Base-by-base conservation (phyloP, 2,329 filamentous ascomycete species). In the Fusarium compactum region DNA sequence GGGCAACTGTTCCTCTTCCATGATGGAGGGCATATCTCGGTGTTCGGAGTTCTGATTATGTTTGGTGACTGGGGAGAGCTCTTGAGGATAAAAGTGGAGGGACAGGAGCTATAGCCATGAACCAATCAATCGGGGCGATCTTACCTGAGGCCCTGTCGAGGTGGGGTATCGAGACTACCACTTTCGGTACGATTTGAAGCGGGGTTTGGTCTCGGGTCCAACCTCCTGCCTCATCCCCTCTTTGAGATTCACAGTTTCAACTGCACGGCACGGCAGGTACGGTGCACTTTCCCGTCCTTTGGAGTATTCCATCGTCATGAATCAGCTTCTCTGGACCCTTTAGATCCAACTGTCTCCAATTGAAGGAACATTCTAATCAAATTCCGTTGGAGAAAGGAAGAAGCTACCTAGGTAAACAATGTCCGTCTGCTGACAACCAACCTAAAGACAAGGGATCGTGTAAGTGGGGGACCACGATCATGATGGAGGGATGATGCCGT, bases 11-110 rank as follows among this genome's bases (percentile, higher is more conserved):
- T 50, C 38, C 34, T 67, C 52, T 47, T 57, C 30, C 53, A 59
- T 67, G 57, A 47, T 48, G 52, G 57, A 59, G 75, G 75, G 66
- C 67, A 74, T 77, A 76, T 76, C 71, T 77, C 75, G 75, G 75
- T 57, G 64, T 77, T 77, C 75, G 75, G 75, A 22, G 67, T 74
- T 47, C 18, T n/a, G 34, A 3, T 38, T 38, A 18, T 30, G 53
- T 20, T 46, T 55, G 48, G 34, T 55, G 41, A 62, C 56, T 52
- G 29, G 66, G 52, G 50, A 59, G 63, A 58, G 62, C 48, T 65
- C 47, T 43, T 20, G 45, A 29, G 45, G 45, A 47, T 47, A 47
- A 58, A 51, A 65, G 62, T 62, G 57, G 52, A 55, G 55, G 57
- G 57, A 51, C 51, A 43, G 41, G 24, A 60, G 52, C 65, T 58